Evolutionary conservation across 257 asterid genomes (phyloP).

Genomic region (Echium plantagineum): DNA sequence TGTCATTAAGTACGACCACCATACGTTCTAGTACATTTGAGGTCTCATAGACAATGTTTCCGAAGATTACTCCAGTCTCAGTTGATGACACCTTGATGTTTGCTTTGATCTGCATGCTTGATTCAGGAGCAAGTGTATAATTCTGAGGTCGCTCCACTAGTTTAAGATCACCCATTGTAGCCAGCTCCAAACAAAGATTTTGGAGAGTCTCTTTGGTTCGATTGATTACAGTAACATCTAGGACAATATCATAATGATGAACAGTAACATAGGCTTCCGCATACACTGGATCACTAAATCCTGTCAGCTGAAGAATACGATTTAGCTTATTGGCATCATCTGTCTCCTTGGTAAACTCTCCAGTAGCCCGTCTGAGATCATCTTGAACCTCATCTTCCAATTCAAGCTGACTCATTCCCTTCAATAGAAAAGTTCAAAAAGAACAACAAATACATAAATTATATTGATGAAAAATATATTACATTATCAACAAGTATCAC

Average conservation of each 20-base stretch:
- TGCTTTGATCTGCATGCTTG: slow-evolving; percentile 92
- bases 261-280: slow-evolving; percentile 94
- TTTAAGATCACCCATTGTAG: slow-evolving; percentile 97
- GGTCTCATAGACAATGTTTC: slow-evolving; percentile 88
- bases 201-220: slow-evolving; percentile 93
- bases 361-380: slow-evolving; percentile 93
- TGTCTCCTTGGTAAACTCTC: slow-evolving; percentile 72
- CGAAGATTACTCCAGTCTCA: slow-evolving; percentile 94
- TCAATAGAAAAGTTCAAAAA: slow-evolving; percentile 2
- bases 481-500: too few relatives aligned
- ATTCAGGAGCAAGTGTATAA: slow-evolving; percentile 77
- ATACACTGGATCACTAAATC: slow-evolving; percentile 96
- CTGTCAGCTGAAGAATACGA: slow-evolving; percentile 85
- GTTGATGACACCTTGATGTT: slow-evolving; percentile 95
- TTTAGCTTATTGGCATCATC: slow-evolving; percentile 80
- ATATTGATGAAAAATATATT: slow-evolving; percentile 2
- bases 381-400: slow-evolving; percentile 89
- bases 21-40: slow-evolving; percentile 84
- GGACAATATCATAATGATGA: slow-evolving; percentile 90
- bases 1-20: slow-evolving; percentile 85
- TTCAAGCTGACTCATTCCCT: slow-evolving; percentile 98
- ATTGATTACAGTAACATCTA: slow-evolving; percentile 81
- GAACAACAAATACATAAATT: background rate
- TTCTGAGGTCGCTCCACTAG: slow-evolving; percentile 98
- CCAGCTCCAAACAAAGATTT: slow-evolving; percentile 87